Percentiles rank a stretch among this genome's conserved stretches.
These are phyloP conservation scores for Coemansia sp. DNA, from an alignment of 192 early-diverging fungal species.

Conservation along the genomic window DNA sequence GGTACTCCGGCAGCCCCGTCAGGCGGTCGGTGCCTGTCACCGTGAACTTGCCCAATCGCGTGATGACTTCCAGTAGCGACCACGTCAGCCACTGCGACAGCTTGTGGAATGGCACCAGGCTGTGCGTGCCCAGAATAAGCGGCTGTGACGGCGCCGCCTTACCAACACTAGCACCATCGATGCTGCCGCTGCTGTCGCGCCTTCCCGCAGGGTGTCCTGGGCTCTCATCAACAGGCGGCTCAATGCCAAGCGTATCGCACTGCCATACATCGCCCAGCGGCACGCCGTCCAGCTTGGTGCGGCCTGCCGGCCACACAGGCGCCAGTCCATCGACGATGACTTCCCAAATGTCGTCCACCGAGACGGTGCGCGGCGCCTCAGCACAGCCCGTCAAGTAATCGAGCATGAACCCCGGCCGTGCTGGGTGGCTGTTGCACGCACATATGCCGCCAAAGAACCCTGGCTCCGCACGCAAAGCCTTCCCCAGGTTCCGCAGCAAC, in stretches of 20 bases:
- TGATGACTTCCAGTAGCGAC: constrained; percentile 82
- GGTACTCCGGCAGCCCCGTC: constrained; percentile 86
- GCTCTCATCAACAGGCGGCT: background rate
- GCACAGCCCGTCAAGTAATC: constrained; percentile 68
- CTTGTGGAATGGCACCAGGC: constrained; percentile 85
- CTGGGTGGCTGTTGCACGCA: constrained; percentile 35
- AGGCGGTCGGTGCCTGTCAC: constrained; percentile 64
- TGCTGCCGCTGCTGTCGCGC: no score
- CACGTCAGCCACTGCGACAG: constrained; percentile 96
- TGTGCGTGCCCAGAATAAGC: constrained; percentile 17
- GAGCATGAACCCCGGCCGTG: constrained; percentile 81
- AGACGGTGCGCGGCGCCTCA: constrained; percentile 52
- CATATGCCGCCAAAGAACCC: constrained; percentile 59
- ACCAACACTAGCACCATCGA: no score
- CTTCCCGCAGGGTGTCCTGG: no score
- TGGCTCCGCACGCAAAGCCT: constrained; percentile 52
- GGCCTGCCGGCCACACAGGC: constrained; percentile 83
- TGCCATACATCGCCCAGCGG: constrained; percentile 92
- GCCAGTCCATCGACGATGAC: constrained; percentile 75
- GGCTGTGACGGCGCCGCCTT: constrained; percentile 4
- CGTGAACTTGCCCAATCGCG: constrained; percentile 51
- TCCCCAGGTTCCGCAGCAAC: constrained; percentile 67
- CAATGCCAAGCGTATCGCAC: constrained; percentile 56
- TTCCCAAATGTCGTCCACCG: constrained; percentile 74
- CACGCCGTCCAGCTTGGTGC: constrained; percentile 73